Percentiles rank a stretch among this genome's conserved stretches.
Evolutionary conservation across 2,329 filamentous ascomycete genomes (phyloP).

Genomic region (Alternaria sp.): DNA sequence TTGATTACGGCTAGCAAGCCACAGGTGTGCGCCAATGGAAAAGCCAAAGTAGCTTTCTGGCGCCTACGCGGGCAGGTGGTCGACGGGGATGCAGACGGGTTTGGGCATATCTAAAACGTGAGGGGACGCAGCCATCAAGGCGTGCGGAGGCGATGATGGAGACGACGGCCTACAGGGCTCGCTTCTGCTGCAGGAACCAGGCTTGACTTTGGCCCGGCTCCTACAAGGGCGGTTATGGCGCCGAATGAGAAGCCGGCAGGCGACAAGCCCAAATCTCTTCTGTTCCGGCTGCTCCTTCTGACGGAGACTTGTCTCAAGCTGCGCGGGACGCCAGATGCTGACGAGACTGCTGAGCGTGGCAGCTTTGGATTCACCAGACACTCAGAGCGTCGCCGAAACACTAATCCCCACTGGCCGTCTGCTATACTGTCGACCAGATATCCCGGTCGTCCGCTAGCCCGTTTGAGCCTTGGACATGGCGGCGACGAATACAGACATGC

Average conservation of each 20-base stretch:
- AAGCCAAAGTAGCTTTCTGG: not conserved
- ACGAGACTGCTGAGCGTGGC: conserved; percentile 24
- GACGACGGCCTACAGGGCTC: conserved; percentile 15
- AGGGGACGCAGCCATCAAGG: conserved; percentile 9
- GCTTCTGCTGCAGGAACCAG: conserved; percentile 25
- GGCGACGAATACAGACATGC: conserved; percentile 38
- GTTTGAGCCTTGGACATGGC: conserved; percentile 35
- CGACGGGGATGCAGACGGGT: conserved; percentile 5
- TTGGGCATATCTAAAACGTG: conserved; percentile 11
- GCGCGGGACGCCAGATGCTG: conserved; percentile 15
- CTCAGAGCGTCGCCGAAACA: conserved; percentile 11
- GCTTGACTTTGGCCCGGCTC: conserved; percentile 12
- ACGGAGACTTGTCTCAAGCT: conserved; percentile 20
- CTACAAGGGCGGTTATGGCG: conserved; percentile 19
- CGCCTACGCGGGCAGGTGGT: conserved; percentile 3
- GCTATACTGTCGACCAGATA: conserved; percentile 14
- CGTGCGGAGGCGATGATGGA: conserved; percentile 18
- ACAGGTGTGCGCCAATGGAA: conserved; percentile 12
- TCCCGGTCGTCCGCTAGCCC: conserved; percentile 35
- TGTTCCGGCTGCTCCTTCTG: conserved; percentile 10
- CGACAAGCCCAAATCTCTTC: conserved; percentile 7
- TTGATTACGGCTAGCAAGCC: conserved; percentile 17
- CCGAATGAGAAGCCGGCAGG: conserved; percentile 15
- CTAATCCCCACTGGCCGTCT: conserved; percentile 15
- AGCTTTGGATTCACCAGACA: conserved; percentile 11